Conservation (phyloP, 495 filamentous ascomycete species). For the Cladorrhinum samala region DNA sequence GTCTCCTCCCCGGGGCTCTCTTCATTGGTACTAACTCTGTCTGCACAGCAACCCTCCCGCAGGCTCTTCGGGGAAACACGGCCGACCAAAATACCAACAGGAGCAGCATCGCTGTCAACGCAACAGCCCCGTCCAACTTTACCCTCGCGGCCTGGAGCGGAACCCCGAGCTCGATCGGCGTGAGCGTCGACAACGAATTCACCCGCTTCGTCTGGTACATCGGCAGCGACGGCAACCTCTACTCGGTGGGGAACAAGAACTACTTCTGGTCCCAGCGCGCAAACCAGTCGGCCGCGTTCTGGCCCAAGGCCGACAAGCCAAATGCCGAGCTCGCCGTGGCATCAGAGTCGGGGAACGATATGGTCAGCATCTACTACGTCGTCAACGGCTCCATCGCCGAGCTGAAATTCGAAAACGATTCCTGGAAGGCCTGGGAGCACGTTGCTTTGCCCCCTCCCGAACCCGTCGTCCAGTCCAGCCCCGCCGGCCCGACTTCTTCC, state of each 20-base stretch:
- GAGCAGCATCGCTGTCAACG: constrained; percentile 19
- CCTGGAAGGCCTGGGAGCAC: constrained; percentile 16
- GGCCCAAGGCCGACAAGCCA: constrained; percentile 31
- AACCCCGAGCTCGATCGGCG: constrained; percentile 18
- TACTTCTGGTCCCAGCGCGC: constrained; percentile 15
- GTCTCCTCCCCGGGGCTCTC: background rate
- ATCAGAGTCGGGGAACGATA: constrained; percentile 13
- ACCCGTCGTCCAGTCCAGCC: background rate
- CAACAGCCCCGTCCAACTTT: constrained; percentile 23
- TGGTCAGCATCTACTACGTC: constrained; percentile 31
- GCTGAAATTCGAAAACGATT: constrained; percentile 22
- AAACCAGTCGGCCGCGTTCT: constrained; percentile 20
- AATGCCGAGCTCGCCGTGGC: constrained; percentile 27
- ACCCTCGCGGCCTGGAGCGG: constrained; percentile 27
- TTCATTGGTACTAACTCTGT: constrained; percentile 5
- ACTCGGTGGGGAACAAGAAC: constrained; percentile 24
- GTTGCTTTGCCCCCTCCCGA: constrained; percentile 5
- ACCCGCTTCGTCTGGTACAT: constrained; percentile 33
- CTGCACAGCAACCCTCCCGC: constrained; percentile 26
- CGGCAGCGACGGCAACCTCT: constrained; percentile 28
- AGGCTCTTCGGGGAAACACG: constrained; percentile 16
- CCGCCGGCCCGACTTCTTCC: background rate
- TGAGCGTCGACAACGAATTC: constrained; percentile 23
- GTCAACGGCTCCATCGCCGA: constrained; percentile 27
- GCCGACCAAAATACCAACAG: constrained; percentile 18